A percentile compares a stretch with the other conserved stretches of the same genome.
Evolutionary conservation across 306 rosid species (phyloP).

Genomic region (Pueraria montana): DNA sequence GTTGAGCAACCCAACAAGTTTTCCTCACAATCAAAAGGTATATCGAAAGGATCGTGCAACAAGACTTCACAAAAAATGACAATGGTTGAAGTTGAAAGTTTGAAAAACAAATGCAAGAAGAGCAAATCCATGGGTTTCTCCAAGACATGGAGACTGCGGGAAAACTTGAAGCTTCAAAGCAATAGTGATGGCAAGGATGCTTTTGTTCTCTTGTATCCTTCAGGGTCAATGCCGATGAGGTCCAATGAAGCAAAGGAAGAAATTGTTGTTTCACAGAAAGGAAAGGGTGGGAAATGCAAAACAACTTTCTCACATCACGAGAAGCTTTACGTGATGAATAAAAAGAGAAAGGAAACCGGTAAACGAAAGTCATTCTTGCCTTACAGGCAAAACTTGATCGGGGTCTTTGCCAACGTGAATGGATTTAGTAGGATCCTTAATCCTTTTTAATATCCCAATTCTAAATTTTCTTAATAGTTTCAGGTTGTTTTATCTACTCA

Average conservation of each 20-base stretch:
- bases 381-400: no score
- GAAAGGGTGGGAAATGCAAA: neutral
- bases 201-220: neutral
- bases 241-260: slow-evolving; percentile 59
- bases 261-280: neutral
- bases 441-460: neutral
- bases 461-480: neutral
- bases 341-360: slow-evolving; percentile 58
- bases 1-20: no score
- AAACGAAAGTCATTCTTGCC: no score
- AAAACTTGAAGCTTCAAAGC: slow-evolving; percentile 27
- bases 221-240: neutral
- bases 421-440: slow-evolving; percentile 45
- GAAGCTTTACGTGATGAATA: slow-evolving; percentile 57
- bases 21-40: no score
- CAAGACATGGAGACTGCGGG: neutral
- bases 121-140: neutral
- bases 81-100: no score
- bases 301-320: slow-evolving; percentile 61
- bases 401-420: slow-evolving; percentile 54
- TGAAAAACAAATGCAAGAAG: no score
- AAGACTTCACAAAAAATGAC: no score
- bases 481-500: neutral
- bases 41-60: no score
- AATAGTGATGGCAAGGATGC: neutral